Base-by-base conservation (phyloP, 371 early-diverging fungal species). In the Lichtheimia ornata region DNA sequence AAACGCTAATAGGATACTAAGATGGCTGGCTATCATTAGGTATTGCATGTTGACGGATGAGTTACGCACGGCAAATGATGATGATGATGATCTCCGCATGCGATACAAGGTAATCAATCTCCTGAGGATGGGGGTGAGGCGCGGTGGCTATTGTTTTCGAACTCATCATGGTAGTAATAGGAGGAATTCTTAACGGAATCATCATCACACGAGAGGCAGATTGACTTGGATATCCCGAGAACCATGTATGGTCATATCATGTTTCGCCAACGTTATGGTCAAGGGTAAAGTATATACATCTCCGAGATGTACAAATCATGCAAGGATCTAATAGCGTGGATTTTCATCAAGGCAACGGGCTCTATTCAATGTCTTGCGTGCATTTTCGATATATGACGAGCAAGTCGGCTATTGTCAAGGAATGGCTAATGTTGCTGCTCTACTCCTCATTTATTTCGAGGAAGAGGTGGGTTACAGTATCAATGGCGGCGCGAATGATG, bases 361-460 rank as follows among this genome's bases (percentile, higher is more conserved):
- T 5, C 72, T 97, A 56, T 95, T 91, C 67, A 89, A 90, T 61
- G 91, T 97, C 3, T 74, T 95, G 54, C 89, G 92, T 41, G 94
- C 95, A 4, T 97, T 94, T 70, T 84, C 94, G 11, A 74, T 87
- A 59, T 94, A 89, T 58, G 96, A 97, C 73, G 61, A 78, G n/a
- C 91, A 90, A 59, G 91, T 97, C 20, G 97, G 98, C 5, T 93
- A 97, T 70, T 97, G 97, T 67, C 97, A 97, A 81, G 97, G 97
- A 5, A 89, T 97, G 79, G 85, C 95, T 5, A 96, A 93, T 65
- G 81, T 97, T 13, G 94, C 84, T 0, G 95, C 94, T 0, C 90
- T 93, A 6, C 71, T 97, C 71, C 74, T 97, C 58, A 81, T 94
- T 65, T 93, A 94, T 71, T 95, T 91, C 85, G 91, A 94, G 51